Evolutionary conservation across 805 yeast genomes (phyloP), one percentile per base, ranked within the genome.

Genomic region (Cyberlindnera maritima): DNA sequence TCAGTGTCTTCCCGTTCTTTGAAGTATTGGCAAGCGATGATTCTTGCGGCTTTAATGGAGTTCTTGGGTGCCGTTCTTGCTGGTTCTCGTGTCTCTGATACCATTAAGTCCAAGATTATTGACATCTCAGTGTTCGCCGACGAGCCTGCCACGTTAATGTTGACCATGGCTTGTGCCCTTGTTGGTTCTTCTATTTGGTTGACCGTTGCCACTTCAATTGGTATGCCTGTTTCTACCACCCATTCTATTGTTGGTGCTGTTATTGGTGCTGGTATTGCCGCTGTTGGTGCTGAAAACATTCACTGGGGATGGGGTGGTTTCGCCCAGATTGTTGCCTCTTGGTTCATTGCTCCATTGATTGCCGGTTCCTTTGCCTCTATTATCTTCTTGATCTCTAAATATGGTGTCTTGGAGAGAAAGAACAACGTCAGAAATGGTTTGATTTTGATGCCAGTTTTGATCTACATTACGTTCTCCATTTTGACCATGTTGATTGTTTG

Each of bases 211-310:
- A 85, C 91, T 14, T 51, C 62, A 2, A 65, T 83, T 28, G 87
- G 88, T 52, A 75, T 81, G 77, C 91, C 91, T n/a, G 90, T 84
- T 36, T 85, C 91, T 17, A 83, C 91, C 15, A 85, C 92, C 11
- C 91, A 85, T 60, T 81, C 89, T 10, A 83, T 85, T 53, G 84
- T 85, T 42, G 91, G 91, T 58, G 90, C 80, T 36, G 74, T 82
- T 35, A 81, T 84, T 49, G 92, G 92, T 54, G 76, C 85, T 9
- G 84, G 88, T 51, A 76, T 85, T 56, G 92, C 90, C 36, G 80
- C 89, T 33, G 77, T 74, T 54, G 89, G 89, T 48, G 80, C 78
- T 37, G 60, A 66, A 7, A 71, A 79, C 50, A 76, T 85, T 44
- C 68, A 62, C 45, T 85, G 92, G 92, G 90, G 89, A 23, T 85